Base-by-base conservation (phyloP, 768 basidiomycete species). In the Agaricus subrufescens region DNA sequence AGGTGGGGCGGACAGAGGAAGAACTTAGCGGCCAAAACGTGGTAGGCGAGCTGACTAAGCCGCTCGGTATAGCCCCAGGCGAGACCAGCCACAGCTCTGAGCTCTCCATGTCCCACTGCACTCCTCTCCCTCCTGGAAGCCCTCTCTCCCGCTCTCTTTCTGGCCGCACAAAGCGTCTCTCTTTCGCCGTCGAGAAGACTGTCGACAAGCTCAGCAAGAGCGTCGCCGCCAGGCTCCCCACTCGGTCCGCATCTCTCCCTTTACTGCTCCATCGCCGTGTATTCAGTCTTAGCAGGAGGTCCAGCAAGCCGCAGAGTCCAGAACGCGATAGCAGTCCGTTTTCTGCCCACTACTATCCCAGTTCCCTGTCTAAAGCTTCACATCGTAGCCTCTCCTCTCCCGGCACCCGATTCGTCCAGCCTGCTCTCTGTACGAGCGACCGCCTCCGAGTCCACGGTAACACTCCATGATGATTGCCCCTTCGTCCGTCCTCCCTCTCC, bases 401-500 rank as follows among this genome's bases (percentile, higher is more conserved):
- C 68, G 23, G 62, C 64, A 30, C 61, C 66, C 8, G 66, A 62
- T 57, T 62, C 67, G 46, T 72, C 71, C 46, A 66, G 69, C 23
- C 67, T 58, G 11, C 39, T 54, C 11, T 51, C 72, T 11, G 66
- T 69, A 15, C 72, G 27, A 66, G 67, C 58, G 53, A 46, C 46
- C 46, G 27, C 56, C 25, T 59, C 63, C 8, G 55, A 50, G 50
- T 45, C 55, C 44, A 56, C 55, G 27, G 49, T 56, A 30, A 50
- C 55, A 39, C 55, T 42, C 14, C 64, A 62, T 40, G 73, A 75
- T 48, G 75, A 78, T 53, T 76, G 74, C 43, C 76, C 76, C 4
- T 91, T 92, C 64, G 87, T 91, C 56, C 77, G 78, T 4, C 89
- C 90, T 34, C 86, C 80, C 12, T 90, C 88, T 10, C 88, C 90